Evolutionary conservation across 108 stramenopile species (phyloP), one percentile per base, ranked within the genome.

Genomic region (Fragilariopsis cylindrus): DNA sequence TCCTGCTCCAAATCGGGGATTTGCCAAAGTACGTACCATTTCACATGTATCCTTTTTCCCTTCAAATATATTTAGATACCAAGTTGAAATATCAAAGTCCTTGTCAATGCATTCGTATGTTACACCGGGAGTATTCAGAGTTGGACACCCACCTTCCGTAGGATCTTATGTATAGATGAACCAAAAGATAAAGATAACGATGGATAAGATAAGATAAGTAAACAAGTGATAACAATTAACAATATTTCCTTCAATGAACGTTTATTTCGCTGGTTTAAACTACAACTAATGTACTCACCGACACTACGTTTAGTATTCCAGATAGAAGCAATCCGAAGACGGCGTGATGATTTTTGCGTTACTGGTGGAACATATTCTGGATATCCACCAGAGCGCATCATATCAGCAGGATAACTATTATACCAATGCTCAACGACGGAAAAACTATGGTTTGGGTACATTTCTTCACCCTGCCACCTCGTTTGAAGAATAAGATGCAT

Each of bases 381-480:
- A 70, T 57, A 15, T 44, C 50, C 70, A 2, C 3, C 7, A 49
- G 40, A 44, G 12, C 18, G 9, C 15, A 39, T 43, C 53, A 70
- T 57, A 41, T 70, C 70, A 7, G 54, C 6, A 19, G 70, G 70
- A 57, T 44, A 70, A 15, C 70, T 70, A n/a, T 70, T 70, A 42
- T 70, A 70, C 70, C 70, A 70, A 16, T 70, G 70, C 41, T 70
- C 55, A 4, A 70, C 70, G 15, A 70, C 70, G 12, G 44, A 46
- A 5, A 11, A 43, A 5, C 5, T 57, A 16, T 57, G 70, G 16
- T 70, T 70, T 3, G 70, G 56, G 45, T 45, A 70, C 39, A 55
- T 21, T 3, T 7, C 21, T 42, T 54, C 30, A 30, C 67, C 67
- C 48, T 70, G 70, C 54, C 44, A 57, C 3, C 7, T 57, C 4